Evolutionary conservation across 2,329 filamentous ascomycete genomes (phyloP).

Genomic region (Curvularia eragrostidis): DNA sequence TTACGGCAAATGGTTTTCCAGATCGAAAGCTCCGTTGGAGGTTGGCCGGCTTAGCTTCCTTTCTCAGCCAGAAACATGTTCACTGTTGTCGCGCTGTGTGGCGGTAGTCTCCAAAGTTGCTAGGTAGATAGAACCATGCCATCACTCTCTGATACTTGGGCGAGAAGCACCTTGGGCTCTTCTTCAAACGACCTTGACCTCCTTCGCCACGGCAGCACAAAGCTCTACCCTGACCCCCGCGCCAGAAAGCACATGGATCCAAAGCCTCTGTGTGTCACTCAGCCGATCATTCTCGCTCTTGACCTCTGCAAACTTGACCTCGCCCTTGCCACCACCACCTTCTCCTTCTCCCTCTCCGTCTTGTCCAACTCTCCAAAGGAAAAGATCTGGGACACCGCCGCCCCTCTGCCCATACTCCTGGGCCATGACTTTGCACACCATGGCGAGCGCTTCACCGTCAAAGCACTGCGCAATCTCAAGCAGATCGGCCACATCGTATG

Average conservation of each 20-base stretch:
- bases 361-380: conserved; percentile 73
- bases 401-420: conserved; percentile 91
- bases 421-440: conserved; percentile 90
- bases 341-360: conserved; percentile 5
- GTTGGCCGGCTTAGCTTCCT: not conserved
- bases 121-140: not conserved
- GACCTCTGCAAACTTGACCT: conserved; percentile 74
- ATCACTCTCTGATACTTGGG: not conserved
- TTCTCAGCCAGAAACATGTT: not conserved
- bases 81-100: not conserved
- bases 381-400: conserved; percentile 88
- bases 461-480: conserved; percentile 81
- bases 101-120: not conserved
- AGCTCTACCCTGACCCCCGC: conserved; percentile 87
- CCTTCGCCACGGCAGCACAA: conserved; percentile 68
- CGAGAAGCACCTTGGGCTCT: not conserved
- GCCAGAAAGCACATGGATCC: conserved; percentile 90
- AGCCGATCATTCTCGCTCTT: conserved; percentile 80
- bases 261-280: conserved; percentile 93
- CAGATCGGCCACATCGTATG: conserved; percentile 79
- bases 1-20: not conserved
- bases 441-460: conserved; percentile 77
- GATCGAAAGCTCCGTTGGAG: not conserved
- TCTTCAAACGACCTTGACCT: conserved; percentile 51
- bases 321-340: conserved; percentile 52